A percentile compares a stretch with the other conserved stretches of the same genome.
These are phyloP conservation scores for Mrakiaceae sp. DNA, from an alignment of 1,284 basidiomycete species.

Conservation along the genomic window DNA sequence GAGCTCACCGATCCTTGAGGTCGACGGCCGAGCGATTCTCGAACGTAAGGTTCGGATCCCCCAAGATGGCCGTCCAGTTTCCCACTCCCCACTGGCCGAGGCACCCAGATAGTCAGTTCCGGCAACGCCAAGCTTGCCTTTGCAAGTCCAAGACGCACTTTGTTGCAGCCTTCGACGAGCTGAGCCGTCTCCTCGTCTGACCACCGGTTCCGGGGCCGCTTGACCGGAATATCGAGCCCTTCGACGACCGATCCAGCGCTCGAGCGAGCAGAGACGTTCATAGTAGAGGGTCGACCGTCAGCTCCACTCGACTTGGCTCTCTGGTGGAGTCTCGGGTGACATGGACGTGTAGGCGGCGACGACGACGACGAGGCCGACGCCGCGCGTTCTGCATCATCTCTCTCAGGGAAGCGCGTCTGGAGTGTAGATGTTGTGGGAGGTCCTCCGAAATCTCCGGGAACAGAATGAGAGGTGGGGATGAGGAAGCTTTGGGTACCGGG, in stretches of 20 bases:
- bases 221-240: background rate
- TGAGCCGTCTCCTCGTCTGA: constrained; percentile 6
- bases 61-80: constrained; percentile 1
- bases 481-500: no score
- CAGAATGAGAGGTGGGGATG: no score
- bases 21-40: constrained; percentile 2
- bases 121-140: background rate
- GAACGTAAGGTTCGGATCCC: constrained; percentile 1
- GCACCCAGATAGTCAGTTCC: background rate
- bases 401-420: no score
- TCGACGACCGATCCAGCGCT: background rate
- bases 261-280: background rate
- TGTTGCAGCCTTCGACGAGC: constrained; percentile 7
- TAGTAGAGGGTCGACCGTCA: background rate
- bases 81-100: constrained; percentile 4
- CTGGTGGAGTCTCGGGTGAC: background rate
- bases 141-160: background rate
- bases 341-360: no score
- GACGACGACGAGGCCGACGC: no score
- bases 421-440: no score
- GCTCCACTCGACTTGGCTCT: constrained; percentile 6
- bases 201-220: background rate
- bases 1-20: constrained; percentile 7
- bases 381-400: no score
- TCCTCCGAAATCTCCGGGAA: no score